Evolutionary conservation across 805 yeast species (phyloP), one percentile per base, ranked within the genome.

Genomic region (Middelhovenomyces tepae): DNA sequence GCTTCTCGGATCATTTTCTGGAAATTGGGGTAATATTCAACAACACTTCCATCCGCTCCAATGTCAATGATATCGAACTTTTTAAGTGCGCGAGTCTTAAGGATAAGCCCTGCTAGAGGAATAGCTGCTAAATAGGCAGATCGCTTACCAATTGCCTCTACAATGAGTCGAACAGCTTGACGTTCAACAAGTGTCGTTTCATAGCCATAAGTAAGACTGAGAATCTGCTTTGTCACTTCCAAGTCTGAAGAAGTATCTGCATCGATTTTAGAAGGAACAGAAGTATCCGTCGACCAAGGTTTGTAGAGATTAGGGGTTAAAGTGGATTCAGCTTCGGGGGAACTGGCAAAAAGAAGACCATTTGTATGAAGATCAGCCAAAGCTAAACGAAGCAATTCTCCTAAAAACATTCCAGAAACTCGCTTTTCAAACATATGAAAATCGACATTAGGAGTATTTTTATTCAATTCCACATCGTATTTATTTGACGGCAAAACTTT

Each of bases 21-120:
- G 62, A 81, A 89, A 16, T 89, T 87, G 11, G 98, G 98, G 57
- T 87, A 91, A 53, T 73, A 81, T 59, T 89, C 95, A 31, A 89
- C 79, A 35, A 89, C 91, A 2, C 95, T 78, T 22, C 98, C 98
- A 57, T 89, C 97, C 39, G 87, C 87, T 38, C 96, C 97, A 44
- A 91, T 73, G 56, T 89, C 97, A 32, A 89, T 85, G 50, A 78
- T 83, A 47, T 79, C 82, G 46, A 63, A 67, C 35, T 69, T 73
- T 28, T 71, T 69, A 32, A 86, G 71, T 10, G 89, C 79, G 32
- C 65, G 68, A 1, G 87, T 78, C 57, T 73, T 74, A 33, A 67
- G 60, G 34, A 78, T 54, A 36, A 89, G 71, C 2, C 91, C 95
- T 20, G 95, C 89, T 37, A 89, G 66, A 37, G 95, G 95, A 29